Conservation (phyloP, 148 eudicot species). For the Chenopodium berlandieri region DNA sequence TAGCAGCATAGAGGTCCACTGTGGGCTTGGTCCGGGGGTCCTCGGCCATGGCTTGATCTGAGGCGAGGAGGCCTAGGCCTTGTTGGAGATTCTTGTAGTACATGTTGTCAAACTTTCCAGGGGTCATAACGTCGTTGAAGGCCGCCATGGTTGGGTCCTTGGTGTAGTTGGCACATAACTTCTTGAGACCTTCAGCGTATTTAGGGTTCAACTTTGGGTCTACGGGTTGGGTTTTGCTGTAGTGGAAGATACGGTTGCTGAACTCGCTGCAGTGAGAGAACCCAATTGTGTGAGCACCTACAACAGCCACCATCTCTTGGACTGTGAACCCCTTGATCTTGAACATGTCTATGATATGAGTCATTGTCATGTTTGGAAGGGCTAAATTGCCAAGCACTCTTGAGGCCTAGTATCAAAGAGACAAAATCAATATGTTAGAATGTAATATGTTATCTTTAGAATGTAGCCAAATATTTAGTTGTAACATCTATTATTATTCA, state of each 20-base stretch:
- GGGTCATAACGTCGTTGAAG: constrained; percentile 67
- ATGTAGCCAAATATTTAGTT: too few relatives aligned
- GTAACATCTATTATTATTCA: too few relatives aligned
- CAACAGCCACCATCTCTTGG: constrained; percentile 64
- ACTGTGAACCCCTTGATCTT: constrained; percentile 45
- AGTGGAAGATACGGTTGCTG: constrained; percentile 54
- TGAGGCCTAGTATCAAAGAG: constrained; percentile 27
- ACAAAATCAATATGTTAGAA: neutral
- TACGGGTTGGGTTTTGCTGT: constrained; percentile 30
- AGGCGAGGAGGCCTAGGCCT: constrained; percentile 57
- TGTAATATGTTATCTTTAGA: neutral
- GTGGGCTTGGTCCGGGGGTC: constrained; percentile 56
- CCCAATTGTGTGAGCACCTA: constrained; percentile 81
- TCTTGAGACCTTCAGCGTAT: constrained; percentile 43
- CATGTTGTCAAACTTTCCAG: constrained; percentile 77
- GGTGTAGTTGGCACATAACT: constrained; percentile 58
- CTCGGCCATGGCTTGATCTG: constrained; percentile 48
- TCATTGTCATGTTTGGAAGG: constrained; percentile 54
- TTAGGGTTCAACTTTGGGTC: constrained; percentile 60
- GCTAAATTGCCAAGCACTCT: constrained; percentile 57
- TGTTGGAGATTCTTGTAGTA: constrained; percentile 51
- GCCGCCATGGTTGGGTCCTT: constrained; percentile 52
- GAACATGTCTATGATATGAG: constrained; percentile 49
- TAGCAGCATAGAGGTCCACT: constrained; percentile 54
- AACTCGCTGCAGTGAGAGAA: constrained; percentile 75